These are phyloP conservation scores for Wallemia ichthyophaga DNA, from an alignment of 1,284 basidiomycete genomes.

Conservation along the genomic window DNA sequence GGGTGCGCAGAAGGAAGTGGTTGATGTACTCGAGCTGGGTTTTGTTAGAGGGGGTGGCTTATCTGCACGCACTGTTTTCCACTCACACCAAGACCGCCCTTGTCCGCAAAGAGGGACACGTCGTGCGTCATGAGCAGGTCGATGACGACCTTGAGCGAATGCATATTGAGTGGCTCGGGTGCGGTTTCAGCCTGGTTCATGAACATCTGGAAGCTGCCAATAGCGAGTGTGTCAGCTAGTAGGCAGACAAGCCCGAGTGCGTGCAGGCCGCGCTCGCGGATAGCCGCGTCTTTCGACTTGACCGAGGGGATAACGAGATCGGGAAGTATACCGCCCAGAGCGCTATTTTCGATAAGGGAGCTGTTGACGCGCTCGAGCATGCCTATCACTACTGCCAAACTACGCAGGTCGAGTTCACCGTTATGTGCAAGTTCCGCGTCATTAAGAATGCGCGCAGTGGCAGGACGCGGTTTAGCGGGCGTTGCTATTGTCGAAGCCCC, in stretches of 20 bases:
- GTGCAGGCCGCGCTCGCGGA: conserved; percentile 62
- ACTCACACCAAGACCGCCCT: conserved; percentile 4
- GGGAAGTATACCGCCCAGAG: conserved; percentile 59
- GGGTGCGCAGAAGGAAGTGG: conserved; percentile 39
- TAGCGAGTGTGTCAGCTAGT: conserved; percentile 70
- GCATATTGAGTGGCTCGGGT: conserved; percentile 43
- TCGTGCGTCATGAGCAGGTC: conserved; percentile 77
- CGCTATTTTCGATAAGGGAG: conserved; percentile 76
- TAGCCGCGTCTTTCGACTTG: conserved; percentile 45
- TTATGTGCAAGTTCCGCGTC: conserved; percentile 27
- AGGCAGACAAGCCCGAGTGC: conserved; percentile 69
- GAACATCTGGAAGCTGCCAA: conserved; percentile 71
- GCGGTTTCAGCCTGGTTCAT: conserved; percentile 50
- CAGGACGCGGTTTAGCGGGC: conserved; percentile 3
- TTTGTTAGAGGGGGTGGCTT: too few species aligned
- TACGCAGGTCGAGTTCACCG: conserved; percentile 48
- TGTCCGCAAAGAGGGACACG: conserved; percentile 29
- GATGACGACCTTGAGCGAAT: conserved; percentile 60
- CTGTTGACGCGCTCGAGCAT: conserved; percentile 74
- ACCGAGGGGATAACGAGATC: conserved; percentile 78
- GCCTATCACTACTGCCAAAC: conserved; percentile 59
- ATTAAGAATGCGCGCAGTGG: conserved; percentile 18
- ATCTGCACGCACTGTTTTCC: too few species aligned
- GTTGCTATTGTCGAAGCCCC: conserved; percentile 4
- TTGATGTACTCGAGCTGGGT: conserved; percentile 34